Percentiles rank a stretch among this genome's conserved stretches.
phyloP scores from a whole-genome alignment of 345 rosid genomes.

The Arabidopsis suecica region DNA sequence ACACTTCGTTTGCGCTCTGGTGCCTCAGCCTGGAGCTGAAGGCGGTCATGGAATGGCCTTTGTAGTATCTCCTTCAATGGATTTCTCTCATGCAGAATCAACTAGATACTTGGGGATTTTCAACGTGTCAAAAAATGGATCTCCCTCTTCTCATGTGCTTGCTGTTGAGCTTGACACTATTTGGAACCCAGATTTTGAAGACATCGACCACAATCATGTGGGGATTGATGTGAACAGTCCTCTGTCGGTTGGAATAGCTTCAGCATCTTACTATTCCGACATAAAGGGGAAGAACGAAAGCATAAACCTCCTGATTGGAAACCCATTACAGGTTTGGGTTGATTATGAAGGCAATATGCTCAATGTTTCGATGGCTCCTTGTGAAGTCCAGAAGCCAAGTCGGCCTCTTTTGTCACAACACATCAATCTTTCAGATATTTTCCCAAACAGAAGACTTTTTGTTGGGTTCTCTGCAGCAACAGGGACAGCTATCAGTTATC shows the following conservation, averaged over 20 bases:
- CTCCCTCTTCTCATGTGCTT: constrained; percentile 50
- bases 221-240: constrained; percentile 62
- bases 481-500: constrained; percentile 46
- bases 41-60: constrained; percentile 60
- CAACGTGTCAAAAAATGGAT: constrained; percentile 46
- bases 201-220: constrained; percentile 59
- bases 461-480: constrained; percentile 72
- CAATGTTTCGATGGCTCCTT: constrained; percentile 55
- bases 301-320: constrained; percentile 50
- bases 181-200: constrained; percentile 50
- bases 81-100: constrained; percentile 29
- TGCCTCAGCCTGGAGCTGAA: constrained; percentile 44
- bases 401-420: constrained; percentile 56
- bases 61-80: constrained; percentile 44
- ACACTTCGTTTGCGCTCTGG: constrained; percentile 51
- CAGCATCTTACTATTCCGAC: constrained; percentile 50
- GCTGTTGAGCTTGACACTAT: constrained; percentile 71
- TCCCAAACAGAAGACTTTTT: constrained; percentile 43
- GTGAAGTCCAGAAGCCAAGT: constrained; percentile 44
- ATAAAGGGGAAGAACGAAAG: constrained; percentile 23
- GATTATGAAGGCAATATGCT: constrained; percentile 56
- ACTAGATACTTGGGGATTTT: constrained; percentile 57
- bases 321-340: constrained; percentile 62
- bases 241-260: constrained; percentile 41
- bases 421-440: constrained; percentile 49